Evolutionary conservation across 352 stramenopile genomes (phyloP).

Genomic region (Phytopythium litorale): DNA sequence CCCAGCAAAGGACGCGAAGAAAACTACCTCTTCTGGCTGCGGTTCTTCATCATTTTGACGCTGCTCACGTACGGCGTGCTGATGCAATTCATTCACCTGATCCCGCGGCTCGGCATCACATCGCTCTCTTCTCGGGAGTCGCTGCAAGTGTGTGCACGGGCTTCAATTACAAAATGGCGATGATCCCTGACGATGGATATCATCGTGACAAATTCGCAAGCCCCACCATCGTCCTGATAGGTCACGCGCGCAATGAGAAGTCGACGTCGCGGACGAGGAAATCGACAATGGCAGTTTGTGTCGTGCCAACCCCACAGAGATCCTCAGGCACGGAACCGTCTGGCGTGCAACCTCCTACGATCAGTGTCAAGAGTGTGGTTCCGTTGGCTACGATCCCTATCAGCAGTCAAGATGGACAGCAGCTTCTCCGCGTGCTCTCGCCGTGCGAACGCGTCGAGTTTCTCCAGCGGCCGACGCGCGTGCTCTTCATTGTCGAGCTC

Average conservation of each 20-base stretch:
- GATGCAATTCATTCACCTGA: conserved; percentile 22
- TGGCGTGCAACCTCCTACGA: no score
- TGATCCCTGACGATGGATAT: no score
- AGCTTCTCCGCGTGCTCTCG: conserved; percentile 3
- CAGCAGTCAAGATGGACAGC: no score
- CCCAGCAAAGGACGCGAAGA: conserved; percentile 18
- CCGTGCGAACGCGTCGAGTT: conserved; percentile 7
- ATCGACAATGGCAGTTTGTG: no score
- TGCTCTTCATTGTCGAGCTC: conserved; percentile 31
- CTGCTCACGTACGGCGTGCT: conserved; percentile 29
- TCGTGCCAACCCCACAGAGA: no score
- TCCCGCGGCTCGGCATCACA: conserved; percentile 13
- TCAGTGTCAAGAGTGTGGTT: background rate
- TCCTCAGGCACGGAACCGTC: background rate
- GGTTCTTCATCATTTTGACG: conserved; percentile 20
- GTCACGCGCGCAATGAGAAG: no score
- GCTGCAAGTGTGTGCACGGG: no score
- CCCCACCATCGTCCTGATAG: no score
- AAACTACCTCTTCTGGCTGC: conserved; percentile 35
- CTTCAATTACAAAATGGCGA: conserved; percentile 12
- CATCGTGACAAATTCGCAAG: no score
- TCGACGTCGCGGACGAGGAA: no score
- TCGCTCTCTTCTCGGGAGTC: no score
- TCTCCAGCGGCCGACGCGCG: conserved; percentile 15
- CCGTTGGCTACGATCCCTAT: background rate